Base-by-base conservation (phyloP, 306 rosid species). In the Ziziphus jujuba region DNA sequence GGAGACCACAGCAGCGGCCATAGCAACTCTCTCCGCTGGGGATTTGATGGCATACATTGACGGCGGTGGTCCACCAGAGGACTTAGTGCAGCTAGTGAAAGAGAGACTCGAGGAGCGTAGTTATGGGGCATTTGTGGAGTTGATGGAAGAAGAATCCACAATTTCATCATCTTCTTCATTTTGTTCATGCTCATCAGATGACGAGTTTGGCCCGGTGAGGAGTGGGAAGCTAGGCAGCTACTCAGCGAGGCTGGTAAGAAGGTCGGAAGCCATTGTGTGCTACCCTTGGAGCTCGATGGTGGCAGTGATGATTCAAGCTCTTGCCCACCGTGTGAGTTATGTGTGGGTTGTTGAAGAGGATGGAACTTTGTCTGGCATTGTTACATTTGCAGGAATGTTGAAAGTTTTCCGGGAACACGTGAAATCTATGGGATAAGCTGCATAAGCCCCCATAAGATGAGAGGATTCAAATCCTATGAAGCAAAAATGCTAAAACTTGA, bases 241-340 rank as follows among this genome's bases (percentile, higher is more conserved):
- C 62, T 87, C 91, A 0, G 84, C 91, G 0, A 83, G 87, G 80
- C 59, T 71, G 21, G 78, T 62, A 70, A 83, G 95, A 71, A 80
- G 89, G 22, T 78, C 89, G 7, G 99, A 88, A 62, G 92, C 85
- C 5, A 83, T 80, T 9, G 92, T 90, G 33, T 90, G 96, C 69
- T 80, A 85, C 54, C 90, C 97, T 2, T 69, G 82, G 83, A 90
- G 95, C 81, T 87, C 99, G 5, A 25, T 93, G 81, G 89, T 87
- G 73, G 97, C 99, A 0, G 99, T 90, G 61, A 85, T 90, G 90
- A 72, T 93, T 72, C 97, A 88, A 80, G 97, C 95, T 3, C 85
- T 93, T 11, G 71, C 97, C 0, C 95, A 87, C 61, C 85, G 97
- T 16, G 88, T 84, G 38, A 79, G 80, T 48, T 88, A 88, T 54